Conservation (phyloP, 306 rosid species). For the Ormosia emarginata region DNA sequence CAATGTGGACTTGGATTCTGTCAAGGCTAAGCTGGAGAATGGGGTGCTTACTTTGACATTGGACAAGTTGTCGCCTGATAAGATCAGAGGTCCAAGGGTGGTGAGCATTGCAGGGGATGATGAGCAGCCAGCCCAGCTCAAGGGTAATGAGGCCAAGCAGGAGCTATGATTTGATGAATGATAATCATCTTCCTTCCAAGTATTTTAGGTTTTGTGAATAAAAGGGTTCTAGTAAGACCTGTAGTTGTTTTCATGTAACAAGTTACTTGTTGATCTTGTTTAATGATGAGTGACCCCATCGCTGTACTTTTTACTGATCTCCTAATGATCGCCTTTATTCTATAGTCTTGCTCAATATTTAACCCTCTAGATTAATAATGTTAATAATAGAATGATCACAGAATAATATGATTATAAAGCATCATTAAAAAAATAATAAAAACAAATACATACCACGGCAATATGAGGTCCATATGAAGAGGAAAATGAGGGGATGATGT, state of each 20-base stretch:
- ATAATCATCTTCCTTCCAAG: not conserved
- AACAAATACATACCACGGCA: not conserved
- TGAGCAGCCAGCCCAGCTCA: constrained; percentile 26
- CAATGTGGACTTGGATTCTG: constrained; percentile 53
- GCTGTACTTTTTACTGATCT: not conserved
- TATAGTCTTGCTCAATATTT: not conserved
- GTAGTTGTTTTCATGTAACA: not conserved
- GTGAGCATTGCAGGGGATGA: constrained; percentile 48
- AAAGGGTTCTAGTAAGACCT: constrained; percentile 3
- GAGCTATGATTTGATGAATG: constrained; percentile 38
- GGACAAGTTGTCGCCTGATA: constrained; percentile 52
- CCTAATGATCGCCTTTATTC: not conserved
- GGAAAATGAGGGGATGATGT: not conserved
- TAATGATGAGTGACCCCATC: not conserved
- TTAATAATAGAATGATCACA: not conserved
- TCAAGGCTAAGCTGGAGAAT: constrained; percentile 48
- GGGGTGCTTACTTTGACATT: constrained; percentile 57
- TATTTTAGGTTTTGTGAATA: constrained; percentile 10
- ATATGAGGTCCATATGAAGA: not conserved
- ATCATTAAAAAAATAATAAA: not conserved
- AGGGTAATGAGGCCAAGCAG: constrained; percentile 32
- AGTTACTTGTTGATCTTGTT: not conserved
- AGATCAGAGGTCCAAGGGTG: constrained; percentile 44
- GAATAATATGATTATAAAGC: not conserved
- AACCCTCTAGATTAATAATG: not conserved